Evolutionary conservation across 768 basidiomycete genomes (phyloP).

Genomic region (Strobilomyces confusus): DNA sequence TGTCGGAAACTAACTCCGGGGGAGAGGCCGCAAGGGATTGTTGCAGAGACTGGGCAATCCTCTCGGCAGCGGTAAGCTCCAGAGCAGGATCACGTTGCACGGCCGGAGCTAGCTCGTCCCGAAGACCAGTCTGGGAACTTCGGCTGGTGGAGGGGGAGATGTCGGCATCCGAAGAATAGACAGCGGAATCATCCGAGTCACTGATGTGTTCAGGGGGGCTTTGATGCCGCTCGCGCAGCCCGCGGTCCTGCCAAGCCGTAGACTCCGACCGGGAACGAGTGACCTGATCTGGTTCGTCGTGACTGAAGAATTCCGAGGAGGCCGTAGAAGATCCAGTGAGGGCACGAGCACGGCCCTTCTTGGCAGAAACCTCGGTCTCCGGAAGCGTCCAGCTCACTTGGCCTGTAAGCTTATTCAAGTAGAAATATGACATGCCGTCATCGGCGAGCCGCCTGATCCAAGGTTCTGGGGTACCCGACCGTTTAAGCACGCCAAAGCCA

Average conservation of each 20-base stretch:
- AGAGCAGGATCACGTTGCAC: slow-evolving; percentile 22
- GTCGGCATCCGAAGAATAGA: slow-evolving; percentile 33
- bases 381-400: slow-evolving; percentile 68
- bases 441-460: slow-evolving; percentile 80
- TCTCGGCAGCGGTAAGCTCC: slow-evolving; percentile 63
- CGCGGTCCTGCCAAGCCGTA: slow-evolving; percentile 27
- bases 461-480: slow-evolving; percentile 67
- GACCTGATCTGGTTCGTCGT: slow-evolving; percentile 21
- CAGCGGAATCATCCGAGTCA: slow-evolving; percentile 76
- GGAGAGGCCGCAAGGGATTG: slow-evolving; percentile 53
- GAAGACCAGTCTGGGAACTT: slow-evolving; percentile 29
- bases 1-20: slow-evolving; percentile 55
- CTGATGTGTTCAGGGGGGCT: slow-evolving; percentile 47
- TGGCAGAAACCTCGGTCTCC: slow-evolving; percentile 32
- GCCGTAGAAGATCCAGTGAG: slow-evolving; percentile 32
- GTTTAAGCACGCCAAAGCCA: slow-evolving; percentile 59
- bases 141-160: slow-evolving; percentile 29
- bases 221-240: slow-evolving; percentile 26
- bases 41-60: slow-evolving; percentile 63
- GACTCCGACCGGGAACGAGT: slow-evolving; percentile 35
- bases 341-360: slow-evolving; percentile 32
- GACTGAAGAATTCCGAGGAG: slow-evolving; percentile 27
- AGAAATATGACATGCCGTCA: slow-evolving; percentile 79
- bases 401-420: slow-evolving; percentile 68
- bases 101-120: slow-evolving; percentile 15